Conservation (phyloP, 257 asterid genomes). For the Penstemon barbatus region DNA sequence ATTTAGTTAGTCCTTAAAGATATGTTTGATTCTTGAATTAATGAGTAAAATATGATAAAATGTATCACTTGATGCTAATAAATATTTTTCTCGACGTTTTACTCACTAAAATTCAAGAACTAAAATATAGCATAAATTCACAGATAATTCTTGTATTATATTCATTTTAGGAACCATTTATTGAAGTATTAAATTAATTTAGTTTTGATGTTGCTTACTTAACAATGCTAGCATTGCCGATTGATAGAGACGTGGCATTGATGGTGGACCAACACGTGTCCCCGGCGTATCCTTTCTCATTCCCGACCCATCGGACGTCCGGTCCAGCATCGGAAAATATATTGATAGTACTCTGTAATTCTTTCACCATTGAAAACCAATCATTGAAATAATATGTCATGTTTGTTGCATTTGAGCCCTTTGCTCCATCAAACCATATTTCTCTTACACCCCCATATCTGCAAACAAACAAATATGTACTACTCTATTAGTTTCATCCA, state of each 20-base stretch:
- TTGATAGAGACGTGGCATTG: constrained; percentile 67
- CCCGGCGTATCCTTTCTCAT: constrained; percentile 81
- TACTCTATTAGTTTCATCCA: too few species aligned
- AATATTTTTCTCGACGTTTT: too few species aligned
- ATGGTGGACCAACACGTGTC: constrained; percentile 91
- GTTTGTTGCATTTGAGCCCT: constrained; percentile 76
- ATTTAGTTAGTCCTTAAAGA: too few species aligned
- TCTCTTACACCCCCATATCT: constrained; percentile 81
- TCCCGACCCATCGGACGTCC: constrained; percentile 86
- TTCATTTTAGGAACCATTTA: too few species aligned
- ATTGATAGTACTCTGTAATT: constrained; percentile 74
- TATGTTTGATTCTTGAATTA: too few species aligned
- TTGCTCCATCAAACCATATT: constrained; percentile 98
- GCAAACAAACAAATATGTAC: not conserved
- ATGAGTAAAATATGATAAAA: too few species aligned
- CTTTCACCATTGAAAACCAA: constrained; percentile 91
- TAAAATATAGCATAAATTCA: too few species aligned
- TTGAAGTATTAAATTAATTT: not conserved
- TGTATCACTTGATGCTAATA: too few species aligned
- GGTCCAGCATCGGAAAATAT: constrained; percentile 98
- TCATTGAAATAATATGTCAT: constrained; percentile 78
- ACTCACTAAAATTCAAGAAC: too few species aligned
- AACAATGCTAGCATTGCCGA: constrained; percentile 58
- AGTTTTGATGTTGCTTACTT: constrained; percentile 37
- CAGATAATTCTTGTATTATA: too few species aligned